These are phyloP conservation scores for Noccaea caerulescens DNA, from an alignment of 345 rosid species.

Conservation along the genomic window DNA sequence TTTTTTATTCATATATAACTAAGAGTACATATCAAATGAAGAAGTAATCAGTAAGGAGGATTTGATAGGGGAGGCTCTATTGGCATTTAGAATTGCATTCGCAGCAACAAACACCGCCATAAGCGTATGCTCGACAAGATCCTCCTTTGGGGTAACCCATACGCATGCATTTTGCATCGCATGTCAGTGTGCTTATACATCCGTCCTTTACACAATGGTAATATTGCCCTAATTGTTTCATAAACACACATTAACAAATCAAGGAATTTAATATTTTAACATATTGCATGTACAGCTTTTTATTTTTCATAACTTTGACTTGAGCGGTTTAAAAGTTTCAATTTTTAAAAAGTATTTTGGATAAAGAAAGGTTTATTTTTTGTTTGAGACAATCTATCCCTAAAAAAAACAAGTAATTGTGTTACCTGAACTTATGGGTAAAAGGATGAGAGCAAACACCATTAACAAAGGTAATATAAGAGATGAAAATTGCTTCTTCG, in stretches of 20 bases:
- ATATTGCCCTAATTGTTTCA: conserved; percentile 24
- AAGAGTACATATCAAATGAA: background rate
- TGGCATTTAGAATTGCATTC: conserved; percentile 13
- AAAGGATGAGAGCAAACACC: conserved; percentile 12
- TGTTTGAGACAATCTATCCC: background rate
- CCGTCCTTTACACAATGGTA: conserved; percentile 15
- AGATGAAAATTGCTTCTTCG: background rate
- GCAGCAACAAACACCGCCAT: conserved; percentile 30
- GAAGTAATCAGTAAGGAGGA: background rate
- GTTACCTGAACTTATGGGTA: conserved; percentile 18
- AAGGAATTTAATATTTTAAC: background rate
- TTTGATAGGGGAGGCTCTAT: background rate
- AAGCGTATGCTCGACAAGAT: conserved; percentile 7
- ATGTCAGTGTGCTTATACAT: conserved; percentile 9
- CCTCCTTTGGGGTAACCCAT: conserved; percentile 33
- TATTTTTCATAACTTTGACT: background rate
- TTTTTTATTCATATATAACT: conserved; percentile 8
- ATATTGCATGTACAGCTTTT: background rate
- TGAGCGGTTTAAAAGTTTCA: background rate
- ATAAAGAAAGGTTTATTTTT: background rate
- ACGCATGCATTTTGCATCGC: conserved; percentile 11
- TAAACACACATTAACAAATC: conserved; percentile 4
- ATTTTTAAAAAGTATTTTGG: background rate
- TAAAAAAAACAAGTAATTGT: background rate
- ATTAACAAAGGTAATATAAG: background rate